These are phyloP conservation scores for Phytophthora capsici DNA, from an alignment of 352 stramenopile genomes.

Conservation along the genomic window DNA sequence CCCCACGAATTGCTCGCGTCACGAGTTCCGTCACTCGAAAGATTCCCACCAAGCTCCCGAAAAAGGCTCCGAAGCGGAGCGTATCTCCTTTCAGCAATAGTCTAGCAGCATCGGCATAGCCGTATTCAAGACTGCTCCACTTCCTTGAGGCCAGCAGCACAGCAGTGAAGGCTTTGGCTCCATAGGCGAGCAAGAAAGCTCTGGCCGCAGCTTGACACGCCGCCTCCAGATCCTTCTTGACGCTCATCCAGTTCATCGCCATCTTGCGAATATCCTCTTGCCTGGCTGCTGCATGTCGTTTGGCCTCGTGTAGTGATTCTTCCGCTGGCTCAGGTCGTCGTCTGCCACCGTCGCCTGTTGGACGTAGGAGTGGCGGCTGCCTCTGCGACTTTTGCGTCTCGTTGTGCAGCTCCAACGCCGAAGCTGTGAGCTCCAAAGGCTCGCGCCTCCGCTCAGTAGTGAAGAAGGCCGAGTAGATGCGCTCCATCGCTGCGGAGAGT, in stretches of 20 bases:
- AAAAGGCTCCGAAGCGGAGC: conserved; percentile 81
- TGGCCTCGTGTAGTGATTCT: conserved; percentile 28
- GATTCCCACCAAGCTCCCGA: conserved; percentile 74
- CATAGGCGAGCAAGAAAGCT: conserved; percentile 79
- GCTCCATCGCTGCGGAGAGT: conserved; percentile 59
- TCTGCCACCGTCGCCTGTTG: conserved; percentile 5
- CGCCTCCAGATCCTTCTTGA: conserved; percentile 55
- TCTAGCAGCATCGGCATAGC: conserved; percentile 76
- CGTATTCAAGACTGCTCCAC: conserved; percentile 78
- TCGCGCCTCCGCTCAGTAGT: conserved; percentile 50
- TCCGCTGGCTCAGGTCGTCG: conserved; percentile 13
- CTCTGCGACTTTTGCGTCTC: conserved; percentile 42
- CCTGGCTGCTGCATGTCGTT: conserved; percentile 38
- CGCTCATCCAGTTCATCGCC: conserved; percentile 31
- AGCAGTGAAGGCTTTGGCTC: conserved; percentile 84
- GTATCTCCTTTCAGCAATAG: conserved; percentile 72
- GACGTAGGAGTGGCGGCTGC: conserved; percentile 1
- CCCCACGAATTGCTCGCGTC: conserved; percentile 47
- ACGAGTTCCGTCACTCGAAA: conserved; percentile 73
- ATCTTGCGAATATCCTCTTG: conserved; percentile 46
- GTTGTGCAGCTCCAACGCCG: conserved; percentile 73
- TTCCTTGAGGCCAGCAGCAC: conserved; percentile 80
- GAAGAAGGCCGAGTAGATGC: conserved; percentile 90
- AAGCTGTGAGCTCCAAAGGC: conserved; percentile 59
- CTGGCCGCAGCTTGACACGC: conserved; percentile 54